Conservation (phyloP, 306 rosid species). For the Casuarina equisetifolia region DNA sequence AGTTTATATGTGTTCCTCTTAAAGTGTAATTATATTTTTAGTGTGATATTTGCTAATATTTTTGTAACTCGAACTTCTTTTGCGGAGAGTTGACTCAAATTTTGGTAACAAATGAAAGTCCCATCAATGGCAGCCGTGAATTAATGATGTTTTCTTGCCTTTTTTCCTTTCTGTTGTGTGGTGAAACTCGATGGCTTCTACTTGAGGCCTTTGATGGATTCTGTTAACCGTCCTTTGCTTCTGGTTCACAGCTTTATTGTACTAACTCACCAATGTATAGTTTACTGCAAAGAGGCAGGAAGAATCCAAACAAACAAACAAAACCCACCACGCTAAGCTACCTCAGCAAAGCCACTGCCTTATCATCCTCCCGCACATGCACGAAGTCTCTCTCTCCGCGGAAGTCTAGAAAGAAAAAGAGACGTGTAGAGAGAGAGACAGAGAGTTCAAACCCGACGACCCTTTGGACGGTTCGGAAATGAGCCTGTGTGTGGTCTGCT, state of each 20-base stretch:
- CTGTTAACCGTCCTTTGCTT: conserved; percentile 20
- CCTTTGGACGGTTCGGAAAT: conserved; percentile 2
- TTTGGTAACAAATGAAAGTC: too few relatives aligned
- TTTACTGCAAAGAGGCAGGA: conserved; percentile 21
- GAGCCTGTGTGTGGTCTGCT: neutral
- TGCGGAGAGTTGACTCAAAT: too few relatives aligned
- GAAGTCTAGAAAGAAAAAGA: conserved; percentile 14
- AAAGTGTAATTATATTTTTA: too few relatives aligned
- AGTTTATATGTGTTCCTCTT: too few relatives aligned
- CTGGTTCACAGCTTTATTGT: conserved; percentile 22
- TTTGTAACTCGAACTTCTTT: too few relatives aligned
- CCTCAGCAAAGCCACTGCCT: conserved; percentile 28
- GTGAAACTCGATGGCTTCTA: neutral
- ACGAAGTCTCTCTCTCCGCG: neutral
- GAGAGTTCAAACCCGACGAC: conserved; percentile 1
- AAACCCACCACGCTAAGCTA: conserved; percentile 56
- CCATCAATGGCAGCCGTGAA: too few relatives aligned
- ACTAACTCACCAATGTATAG: conserved; percentile 34
- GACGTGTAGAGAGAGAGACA: neutral
- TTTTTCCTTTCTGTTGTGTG: too few relatives aligned
- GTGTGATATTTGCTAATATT: too few relatives aligned
- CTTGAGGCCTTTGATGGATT: conserved; percentile 1
- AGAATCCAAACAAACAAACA: conserved; percentile 28
- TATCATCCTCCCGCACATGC: neutral
- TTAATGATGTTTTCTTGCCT: too few relatives aligned